Evolutionary conservation across 345 rosid genomes (phyloP).

Genomic region (Luvunga scandens): DNA sequence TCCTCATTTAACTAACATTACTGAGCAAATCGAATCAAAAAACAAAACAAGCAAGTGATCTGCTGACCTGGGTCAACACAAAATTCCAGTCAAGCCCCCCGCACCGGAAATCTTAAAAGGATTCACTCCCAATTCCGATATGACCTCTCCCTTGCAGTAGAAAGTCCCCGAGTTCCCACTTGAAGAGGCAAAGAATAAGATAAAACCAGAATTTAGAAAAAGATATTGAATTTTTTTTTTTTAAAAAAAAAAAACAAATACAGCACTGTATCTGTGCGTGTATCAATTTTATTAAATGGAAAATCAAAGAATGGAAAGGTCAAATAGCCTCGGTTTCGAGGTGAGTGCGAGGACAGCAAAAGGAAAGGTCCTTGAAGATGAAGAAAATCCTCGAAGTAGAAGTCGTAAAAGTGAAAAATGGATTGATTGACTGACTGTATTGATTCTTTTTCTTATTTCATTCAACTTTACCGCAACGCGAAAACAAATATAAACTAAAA

Average conservation of each 20-base stretch:
- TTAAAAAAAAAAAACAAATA: background rate
- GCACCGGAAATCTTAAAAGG: slow-evolving; percentile 11
- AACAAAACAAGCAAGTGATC: background rate
- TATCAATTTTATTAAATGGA: background rate
- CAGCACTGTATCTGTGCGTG: too few relatives aligned
- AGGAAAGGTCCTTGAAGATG: background rate
- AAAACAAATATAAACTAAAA: background rate
- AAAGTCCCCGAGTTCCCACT: slow-evolving; percentile 10
- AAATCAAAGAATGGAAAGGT: background rate
- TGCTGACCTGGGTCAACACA: slow-evolving; percentile 26
- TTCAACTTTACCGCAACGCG: background rate
- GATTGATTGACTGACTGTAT: too few relatives aligned
- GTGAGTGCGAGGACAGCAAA: slow-evolving; percentile 18
- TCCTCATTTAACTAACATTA: background rate
- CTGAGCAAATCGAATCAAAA: background rate
- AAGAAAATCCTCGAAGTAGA: too few relatives aligned
- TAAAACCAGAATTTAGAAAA: background rate
- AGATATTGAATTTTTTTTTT: too few relatives aligned
- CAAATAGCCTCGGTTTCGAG: background rate
- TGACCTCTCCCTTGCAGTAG: background rate
- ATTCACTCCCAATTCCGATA: slow-evolving; percentile 3
- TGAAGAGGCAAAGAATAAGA: slow-evolving; percentile 26
- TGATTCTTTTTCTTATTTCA: background rate
- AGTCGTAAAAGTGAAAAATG: too few relatives aligned
- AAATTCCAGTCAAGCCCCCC: background rate